Conservation (phyloP, 2,329 filamentous ascomycete genomes). For the Microdochium nivale region DNA sequence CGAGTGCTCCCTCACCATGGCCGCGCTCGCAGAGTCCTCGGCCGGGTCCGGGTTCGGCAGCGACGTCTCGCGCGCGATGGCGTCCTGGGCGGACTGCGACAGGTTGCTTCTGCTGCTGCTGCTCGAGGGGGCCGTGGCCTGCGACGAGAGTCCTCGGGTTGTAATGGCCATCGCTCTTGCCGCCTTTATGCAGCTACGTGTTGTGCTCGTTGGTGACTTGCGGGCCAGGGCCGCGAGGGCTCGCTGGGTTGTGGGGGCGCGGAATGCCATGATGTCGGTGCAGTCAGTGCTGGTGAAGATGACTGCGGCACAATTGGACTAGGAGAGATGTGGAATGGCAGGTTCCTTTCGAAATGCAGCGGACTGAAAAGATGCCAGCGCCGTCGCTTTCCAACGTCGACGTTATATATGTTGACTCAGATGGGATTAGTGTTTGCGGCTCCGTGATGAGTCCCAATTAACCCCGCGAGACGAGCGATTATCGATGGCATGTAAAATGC, state of each 20-base stretch:
- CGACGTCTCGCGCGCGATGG: conserved; percentile 16
- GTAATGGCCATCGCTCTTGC: no score
- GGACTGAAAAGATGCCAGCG: no score
- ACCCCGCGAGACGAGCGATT: no score
- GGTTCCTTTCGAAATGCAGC: no score
- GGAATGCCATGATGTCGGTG: not conserved
- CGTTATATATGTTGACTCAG: no score
- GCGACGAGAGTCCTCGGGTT: not conserved
- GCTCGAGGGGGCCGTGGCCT: conserved; percentile 6
- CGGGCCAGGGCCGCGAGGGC: not conserved
- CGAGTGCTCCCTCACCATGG: conserved; percentile 65
- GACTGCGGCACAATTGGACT: no score
- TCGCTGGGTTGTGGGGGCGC: not conserved
- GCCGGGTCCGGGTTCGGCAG: conserved; percentile 21
- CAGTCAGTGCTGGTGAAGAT: not conserved
- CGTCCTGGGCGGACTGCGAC: conserved; percentile 12
- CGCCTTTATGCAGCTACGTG: no score
- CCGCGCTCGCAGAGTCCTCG: conserved; percentile 42
- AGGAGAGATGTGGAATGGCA: no score
- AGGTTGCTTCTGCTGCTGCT: conserved; percentile 14
- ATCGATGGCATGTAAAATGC: no score
- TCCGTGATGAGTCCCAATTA: no score
- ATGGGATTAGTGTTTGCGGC: no score
- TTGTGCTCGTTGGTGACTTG: not conserved
- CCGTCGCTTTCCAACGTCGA: no score